Base-by-base conservation (phyloP, 352 stramenopile species). In the Phytophthora macrochlamydospora region DNA sequence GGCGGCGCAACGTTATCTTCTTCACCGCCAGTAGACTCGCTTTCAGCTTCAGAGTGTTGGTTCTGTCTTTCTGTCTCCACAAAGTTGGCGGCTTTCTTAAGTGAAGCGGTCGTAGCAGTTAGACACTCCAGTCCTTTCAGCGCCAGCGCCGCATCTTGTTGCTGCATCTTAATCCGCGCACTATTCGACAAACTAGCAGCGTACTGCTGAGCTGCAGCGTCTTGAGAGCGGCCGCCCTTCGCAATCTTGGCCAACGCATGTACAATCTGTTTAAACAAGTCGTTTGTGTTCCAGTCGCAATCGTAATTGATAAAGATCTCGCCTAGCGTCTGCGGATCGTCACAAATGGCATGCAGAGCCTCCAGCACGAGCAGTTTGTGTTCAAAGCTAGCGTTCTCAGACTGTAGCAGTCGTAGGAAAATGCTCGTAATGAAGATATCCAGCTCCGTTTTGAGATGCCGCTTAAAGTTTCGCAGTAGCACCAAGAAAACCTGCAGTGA, bases 221-320 rank as follows among this genome's bases (percentile, higher is more conserved):
- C 83, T 55, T 73, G 65, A 35, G 56, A 70, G 14, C 89, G 88
- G 53, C 88, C 88, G 11, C 94, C 94, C 73, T 98, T 98, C 8
- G 97, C 94, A 12, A 99, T 90, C 73, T 98, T 97, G 2, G 95
- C 95, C 2, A 99, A 85, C 37, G 96, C 94, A 60, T 98, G 83
- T 0, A 99, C 89, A 66, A 99, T 99, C 56, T 98, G 91, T 72
- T 98, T 97, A 85, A 99, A 99, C 35, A 99, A 76, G 72, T 99
- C 95, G 33, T 97, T 96, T 1, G 79, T 92, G 79, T 99, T 94
- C 75, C 98, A 97, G 74, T 99, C 98, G 67, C 97, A 99, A 71
- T 99, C 98, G 79, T 99, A 99, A 70, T 99, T 99, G 24, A 99
- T 78, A 68, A 99, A 99, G 48, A 99, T 94, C 70, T 99, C 97